These are phyloP conservation scores for Sclerotinia nivalis DNA, from an alignment of 2,329 filamentous ascomycete species.

Conservation along the genomic window DNA sequence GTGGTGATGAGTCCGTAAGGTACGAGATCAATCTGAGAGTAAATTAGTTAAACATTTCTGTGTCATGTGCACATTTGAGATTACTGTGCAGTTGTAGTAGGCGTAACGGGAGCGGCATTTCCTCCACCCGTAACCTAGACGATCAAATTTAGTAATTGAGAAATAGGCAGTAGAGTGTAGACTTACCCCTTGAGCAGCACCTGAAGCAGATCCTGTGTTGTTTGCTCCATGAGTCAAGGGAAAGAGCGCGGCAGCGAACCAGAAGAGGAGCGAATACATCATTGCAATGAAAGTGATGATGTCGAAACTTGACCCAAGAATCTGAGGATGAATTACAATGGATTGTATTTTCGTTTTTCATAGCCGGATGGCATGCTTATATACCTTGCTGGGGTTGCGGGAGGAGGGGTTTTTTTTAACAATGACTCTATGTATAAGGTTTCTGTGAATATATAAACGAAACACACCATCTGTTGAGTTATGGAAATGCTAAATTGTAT, in stretches of 20 bases:
- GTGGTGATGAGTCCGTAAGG: conserved; percentile 53
- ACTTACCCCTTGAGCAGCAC: conserved; percentile 19
- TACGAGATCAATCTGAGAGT: conserved; percentile 53
- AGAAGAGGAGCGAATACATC: conserved; percentile 15
- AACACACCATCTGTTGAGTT: no score
- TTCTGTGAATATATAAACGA: no score
- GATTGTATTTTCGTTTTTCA: background rate
- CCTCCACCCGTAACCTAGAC: conserved; percentile 55
- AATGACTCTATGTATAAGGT: no score
- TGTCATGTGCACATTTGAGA: background rate
- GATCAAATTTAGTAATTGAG: background rate
- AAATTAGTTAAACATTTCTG: background rate
- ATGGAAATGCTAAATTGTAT: no score
- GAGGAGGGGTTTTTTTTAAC: no score
- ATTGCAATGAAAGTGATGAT: background rate
- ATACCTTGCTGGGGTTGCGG: background rate
- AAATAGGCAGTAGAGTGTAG: background rate
- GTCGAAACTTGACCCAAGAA: background rate
- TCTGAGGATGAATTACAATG: background rate
- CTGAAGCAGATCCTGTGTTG: conserved; percentile 14
- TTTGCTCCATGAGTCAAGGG: conserved; percentile 16
- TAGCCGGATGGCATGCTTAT: background rate
- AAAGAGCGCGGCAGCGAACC: conserved; percentile 8
- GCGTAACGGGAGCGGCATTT: conserved; percentile 48
- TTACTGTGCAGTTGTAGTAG: conserved; percentile 17